phyloP scores from a whole-genome alignment of 2,329 filamentous ascomycete genomes.

The Paecilomyces dactylethromorphus region DNA sequence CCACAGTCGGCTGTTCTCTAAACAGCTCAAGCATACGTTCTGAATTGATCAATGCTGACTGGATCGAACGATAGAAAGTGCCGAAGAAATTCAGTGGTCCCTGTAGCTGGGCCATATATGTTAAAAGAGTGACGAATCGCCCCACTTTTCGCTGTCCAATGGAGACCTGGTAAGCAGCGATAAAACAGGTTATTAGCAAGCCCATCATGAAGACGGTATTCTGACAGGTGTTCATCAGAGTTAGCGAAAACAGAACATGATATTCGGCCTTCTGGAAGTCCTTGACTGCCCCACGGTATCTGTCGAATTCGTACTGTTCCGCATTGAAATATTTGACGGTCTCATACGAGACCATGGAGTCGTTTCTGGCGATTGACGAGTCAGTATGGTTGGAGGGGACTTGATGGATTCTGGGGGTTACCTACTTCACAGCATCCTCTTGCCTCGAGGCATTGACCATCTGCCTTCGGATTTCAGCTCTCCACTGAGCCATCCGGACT shows the following conservation, averaged over 20 bases:
- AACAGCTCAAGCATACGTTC: constrained; percentile 93
- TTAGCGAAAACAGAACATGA: constrained; percentile 68
- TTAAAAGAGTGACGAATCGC: constrained; percentile 66
- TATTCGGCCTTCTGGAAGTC: constrained; percentile 70
- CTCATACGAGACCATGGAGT: constrained; percentile 98
- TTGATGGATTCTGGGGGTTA: constrained; percentile 7
- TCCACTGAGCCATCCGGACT: constrained; percentile 88
- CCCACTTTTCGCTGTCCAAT: constrained; percentile 59
- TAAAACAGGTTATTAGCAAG: constrained; percentile 63
- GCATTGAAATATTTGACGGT: constrained; percentile 89
- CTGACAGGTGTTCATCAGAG: constrained; percentile 74
- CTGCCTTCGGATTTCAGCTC: constrained; percentile 80
- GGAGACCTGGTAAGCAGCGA: constrained; percentile 71
- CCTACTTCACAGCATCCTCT: constrained; percentile 86
- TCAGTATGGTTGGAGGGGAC: neutral
- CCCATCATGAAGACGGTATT: constrained; percentile 74
- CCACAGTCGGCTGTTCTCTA: constrained; percentile 88
- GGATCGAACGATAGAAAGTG: constrained; percentile 91
- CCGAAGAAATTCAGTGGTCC: constrained; percentile 82
- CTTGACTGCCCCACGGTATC: constrained; percentile 64
- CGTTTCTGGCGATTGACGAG: constrained; percentile 52
- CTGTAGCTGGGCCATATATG: constrained; percentile 74
- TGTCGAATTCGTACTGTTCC: constrained; percentile 68
- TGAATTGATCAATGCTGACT: constrained; percentile 94
- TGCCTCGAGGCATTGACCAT: constrained; percentile 95